A percentile compares a stretch with the other conserved stretches of the same genome.
These are phyloP conservation scores for Ophiobolus disseminans DNA, from an alignment of 2,329 filamentous ascomycete species.

Conservation along the genomic window DNA sequence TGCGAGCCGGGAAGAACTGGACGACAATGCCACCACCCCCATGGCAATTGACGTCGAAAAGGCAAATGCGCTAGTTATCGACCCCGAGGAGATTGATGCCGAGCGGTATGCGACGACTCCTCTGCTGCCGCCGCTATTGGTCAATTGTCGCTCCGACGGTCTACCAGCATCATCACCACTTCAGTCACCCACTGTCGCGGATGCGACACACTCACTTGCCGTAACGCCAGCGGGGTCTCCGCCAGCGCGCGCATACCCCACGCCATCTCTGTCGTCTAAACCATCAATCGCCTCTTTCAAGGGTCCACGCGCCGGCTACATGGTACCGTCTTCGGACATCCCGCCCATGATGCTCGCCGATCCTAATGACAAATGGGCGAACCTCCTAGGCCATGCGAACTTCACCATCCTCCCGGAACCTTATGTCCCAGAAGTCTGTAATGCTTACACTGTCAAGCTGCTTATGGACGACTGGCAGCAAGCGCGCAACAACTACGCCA, in stretches of 20 bases:
- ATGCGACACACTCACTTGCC: slow-evolving; percentile 56
- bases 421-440: slow-evolving; percentile 71
- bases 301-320: slow-evolving; percentile 50
- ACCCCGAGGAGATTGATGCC: slow-evolving; percentile 59
- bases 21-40: slow-evolving; percentile 38
- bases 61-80: slow-evolving; percentile 57
- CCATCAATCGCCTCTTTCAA: slow-evolving; percentile 80
- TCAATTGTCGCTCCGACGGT: slow-evolving; percentile 60
- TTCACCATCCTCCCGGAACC: slow-evolving; percentile 86
- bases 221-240: slow-evolving; percentile 58
- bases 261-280: slow-evolving; percentile 77
- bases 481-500: slow-evolving; percentile 85
- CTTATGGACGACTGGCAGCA: slow-evolving; percentile 82
- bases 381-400: slow-evolving; percentile 88
- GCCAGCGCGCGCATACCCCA: slow-evolving; percentile 59
- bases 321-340: slow-evolving; percentile 62
- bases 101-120: slow-evolving; percentile 78
- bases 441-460: slow-evolving; percentile 66
- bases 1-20: slow-evolving; percentile 45
- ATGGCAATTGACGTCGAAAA: slow-evolving; percentile 44
- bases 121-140: slow-evolving; percentile 81
- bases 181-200: slow-evolving; percentile 79
- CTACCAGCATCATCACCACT: slow-evolving; percentile 77
- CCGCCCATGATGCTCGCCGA: slow-evolving; percentile 72
- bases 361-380: slow-evolving; percentile 81